These are phyloP conservation scores for Globisporangium irregulare DNA, from an alignment of 352 stramenopile species.

Conservation along the genomic window DNA sequence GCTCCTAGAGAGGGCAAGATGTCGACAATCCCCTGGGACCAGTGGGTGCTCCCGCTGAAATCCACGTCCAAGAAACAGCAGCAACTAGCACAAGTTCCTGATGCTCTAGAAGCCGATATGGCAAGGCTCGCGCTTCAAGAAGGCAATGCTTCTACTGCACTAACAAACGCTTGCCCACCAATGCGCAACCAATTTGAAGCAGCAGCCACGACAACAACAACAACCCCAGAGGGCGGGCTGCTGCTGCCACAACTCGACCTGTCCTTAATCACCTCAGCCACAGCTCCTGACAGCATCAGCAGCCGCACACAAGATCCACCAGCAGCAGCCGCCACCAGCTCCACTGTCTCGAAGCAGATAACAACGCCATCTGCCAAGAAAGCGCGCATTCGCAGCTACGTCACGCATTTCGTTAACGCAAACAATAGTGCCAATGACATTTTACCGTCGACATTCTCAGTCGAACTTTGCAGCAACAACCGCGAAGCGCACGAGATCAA, in stretches of 20 bases:
- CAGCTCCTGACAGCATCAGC: not conserved
- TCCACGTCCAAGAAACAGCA: conserved; percentile 14
- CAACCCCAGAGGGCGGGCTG: not conserved
- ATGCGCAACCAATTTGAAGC: not conserved
- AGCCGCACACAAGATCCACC: not conserved
- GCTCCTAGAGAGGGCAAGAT: conserved; percentile 1
- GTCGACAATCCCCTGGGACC: conserved; percentile 26
- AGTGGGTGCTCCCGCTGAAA: conserved; percentile 35
- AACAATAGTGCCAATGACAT: not conserved
- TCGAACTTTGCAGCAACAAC: not conserved
- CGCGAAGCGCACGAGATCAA: conserved; percentile 14
- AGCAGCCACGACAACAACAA: not conserved
- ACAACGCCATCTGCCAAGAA: conserved; percentile 21
- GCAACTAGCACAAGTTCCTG: not conserved
- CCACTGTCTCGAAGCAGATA: not conserved
- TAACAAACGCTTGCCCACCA: not conserved
- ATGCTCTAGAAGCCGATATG: not conserved
- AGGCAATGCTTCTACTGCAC: too few relatives aligned
- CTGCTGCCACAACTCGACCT: not conserved
- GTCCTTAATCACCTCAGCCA: not conserved
- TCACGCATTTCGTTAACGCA: conserved; percentile 25
- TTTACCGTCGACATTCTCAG: not conserved
- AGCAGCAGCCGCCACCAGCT: not conserved
- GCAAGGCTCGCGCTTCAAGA: not conserved
- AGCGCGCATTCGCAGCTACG: conserved; percentile 30